These are phyloP conservation scores for Pichia cabralensis DNA, from an alignment of 805 yeast species.

Conservation along the genomic window DNA sequence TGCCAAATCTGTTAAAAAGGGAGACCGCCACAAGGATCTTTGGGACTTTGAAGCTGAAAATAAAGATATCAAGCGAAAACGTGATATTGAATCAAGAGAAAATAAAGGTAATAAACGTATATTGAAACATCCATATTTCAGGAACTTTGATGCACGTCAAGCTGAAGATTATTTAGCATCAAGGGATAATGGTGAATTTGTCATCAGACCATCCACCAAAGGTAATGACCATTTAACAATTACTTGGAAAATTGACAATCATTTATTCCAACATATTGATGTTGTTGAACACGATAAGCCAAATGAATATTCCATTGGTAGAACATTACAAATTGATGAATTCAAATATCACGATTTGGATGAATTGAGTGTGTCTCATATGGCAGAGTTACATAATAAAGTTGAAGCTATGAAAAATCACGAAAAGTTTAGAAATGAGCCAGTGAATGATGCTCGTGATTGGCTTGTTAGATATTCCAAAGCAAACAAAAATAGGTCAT, in stretches of 20 bases:
- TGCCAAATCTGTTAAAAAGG: constrained; percentile 35
- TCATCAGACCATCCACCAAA: constrained; percentile 87
- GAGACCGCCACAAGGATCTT: constrained; percentile 43
- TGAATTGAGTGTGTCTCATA: constrained; percentile 80
- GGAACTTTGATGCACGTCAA: constrained; percentile 70
- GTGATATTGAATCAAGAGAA: constrained; percentile 50
- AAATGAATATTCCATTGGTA: constrained; percentile 53
- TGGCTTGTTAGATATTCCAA: constrained; percentile 84
- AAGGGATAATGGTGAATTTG: constrained; percentile 80
- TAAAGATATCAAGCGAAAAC: constrained; percentile 49
- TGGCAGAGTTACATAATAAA: constrained; percentile 72
- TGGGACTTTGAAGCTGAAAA: constrained; percentile 80
- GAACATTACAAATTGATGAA: constrained; percentile 50
- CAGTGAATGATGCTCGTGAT: constrained; percentile 67
- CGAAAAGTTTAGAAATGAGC: constrained; percentile 82
- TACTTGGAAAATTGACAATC: constrained; percentile 94
- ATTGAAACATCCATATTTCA: constrained; percentile 86
- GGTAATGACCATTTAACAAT: constrained; percentile 84
- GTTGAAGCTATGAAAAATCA: constrained; percentile 76
- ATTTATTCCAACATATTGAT: constrained; percentile 84
- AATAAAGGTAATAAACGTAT: constrained; percentile 64
- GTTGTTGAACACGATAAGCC: constrained; percentile 66
- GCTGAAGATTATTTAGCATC: constrained; percentile 93
- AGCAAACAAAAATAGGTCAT: constrained; percentile 85
- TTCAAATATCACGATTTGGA: constrained; percentile 78